Conservation (phyloP, 2,329 filamentous ascomycete genomes). For the Diaporthe destruens region DNA sequence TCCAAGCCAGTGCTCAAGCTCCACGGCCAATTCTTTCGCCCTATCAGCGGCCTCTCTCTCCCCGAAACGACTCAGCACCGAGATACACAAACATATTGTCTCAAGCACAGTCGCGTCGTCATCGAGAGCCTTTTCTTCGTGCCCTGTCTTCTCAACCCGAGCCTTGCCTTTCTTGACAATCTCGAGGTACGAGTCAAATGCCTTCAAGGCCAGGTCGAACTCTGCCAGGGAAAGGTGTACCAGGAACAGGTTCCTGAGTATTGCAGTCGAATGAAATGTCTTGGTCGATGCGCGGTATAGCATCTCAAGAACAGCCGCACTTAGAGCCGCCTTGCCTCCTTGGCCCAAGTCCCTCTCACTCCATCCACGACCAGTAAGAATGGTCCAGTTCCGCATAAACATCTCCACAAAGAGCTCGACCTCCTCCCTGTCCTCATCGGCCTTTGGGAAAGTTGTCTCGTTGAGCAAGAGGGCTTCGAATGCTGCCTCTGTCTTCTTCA, state of each 20-base stretch:
- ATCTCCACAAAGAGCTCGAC: constrained; percentile 86
- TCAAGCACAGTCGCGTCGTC: constrained; percentile 81
- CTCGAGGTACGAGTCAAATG: constrained; percentile 91
- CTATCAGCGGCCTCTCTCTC: constrained; percentile 81
- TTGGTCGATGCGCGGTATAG: constrained; percentile 92
- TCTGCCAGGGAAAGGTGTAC: constrained; percentile 90
- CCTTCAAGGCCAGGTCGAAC: constrained; percentile 90
- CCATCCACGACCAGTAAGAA: constrained; percentile 85
- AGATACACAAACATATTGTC: constrained; percentile 84
- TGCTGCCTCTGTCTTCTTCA: constrained; percentile 81
- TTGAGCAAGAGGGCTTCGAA: constrained; percentile 85
- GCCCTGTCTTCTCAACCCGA: constrained; percentile 82
- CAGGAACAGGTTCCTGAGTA: constrained; percentile 87
- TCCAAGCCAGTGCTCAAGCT: constrained; percentile 81
- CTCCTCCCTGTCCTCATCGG: constrained; percentile 81
- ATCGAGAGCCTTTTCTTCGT: constrained; percentile 79
- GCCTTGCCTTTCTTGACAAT: constrained; percentile 89
- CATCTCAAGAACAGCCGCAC: constrained; percentile 84
- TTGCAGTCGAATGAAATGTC: constrained; percentile 93
- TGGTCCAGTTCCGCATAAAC: constrained; percentile 86
- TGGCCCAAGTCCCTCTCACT: constrained; percentile 83
- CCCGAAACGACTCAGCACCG: constrained; percentile 86
- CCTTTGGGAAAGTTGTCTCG: constrained; percentile 86
- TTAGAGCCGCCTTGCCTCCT: constrained; percentile 81
- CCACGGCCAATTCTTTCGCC: constrained; percentile 76